Evolutionary conservation across 2,329 filamentous ascomycete species (phyloP).

Genomic region (Aspergillus eucalypticola): DNA sequence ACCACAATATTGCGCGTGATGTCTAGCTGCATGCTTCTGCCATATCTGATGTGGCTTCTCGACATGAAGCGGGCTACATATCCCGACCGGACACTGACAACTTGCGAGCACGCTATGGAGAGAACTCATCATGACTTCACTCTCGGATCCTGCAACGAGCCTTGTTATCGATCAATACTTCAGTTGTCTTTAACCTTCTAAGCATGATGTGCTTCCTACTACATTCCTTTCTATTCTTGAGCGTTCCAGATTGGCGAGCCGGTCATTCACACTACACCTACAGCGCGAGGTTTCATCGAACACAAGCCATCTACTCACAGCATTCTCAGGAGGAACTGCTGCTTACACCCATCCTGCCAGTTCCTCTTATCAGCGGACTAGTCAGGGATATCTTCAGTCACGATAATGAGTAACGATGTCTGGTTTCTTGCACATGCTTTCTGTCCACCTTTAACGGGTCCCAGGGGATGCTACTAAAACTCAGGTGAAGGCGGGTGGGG

Average conservation of each 20-base stretch:
- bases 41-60: neutral
- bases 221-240: neutral
- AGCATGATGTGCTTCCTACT: neutral
- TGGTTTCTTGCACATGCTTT: neutral
- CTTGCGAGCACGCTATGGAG: neutral
- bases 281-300: neutral
- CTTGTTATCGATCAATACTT: neutral
- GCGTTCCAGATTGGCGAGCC: neutral
- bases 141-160: neutral
- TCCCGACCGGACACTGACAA: neutral
- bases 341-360: neutral
- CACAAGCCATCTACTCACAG: neutral
- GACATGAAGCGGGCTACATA: neutral
- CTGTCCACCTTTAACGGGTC: neutral
- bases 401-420: neutral
- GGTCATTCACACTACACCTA: neutral
- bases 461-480: neutral
- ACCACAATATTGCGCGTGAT: neutral
- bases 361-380: neutral
- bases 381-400: neutral
- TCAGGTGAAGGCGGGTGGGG: neutral
- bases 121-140: neutral
- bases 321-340: neutral
- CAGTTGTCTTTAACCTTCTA: neutral
- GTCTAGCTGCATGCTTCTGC: neutral